Evolutionary conservation across 2,329 filamentous ascomycete genomes (phyloP).

Genomic region (Graphiopsis chlorocephala): DNA sequence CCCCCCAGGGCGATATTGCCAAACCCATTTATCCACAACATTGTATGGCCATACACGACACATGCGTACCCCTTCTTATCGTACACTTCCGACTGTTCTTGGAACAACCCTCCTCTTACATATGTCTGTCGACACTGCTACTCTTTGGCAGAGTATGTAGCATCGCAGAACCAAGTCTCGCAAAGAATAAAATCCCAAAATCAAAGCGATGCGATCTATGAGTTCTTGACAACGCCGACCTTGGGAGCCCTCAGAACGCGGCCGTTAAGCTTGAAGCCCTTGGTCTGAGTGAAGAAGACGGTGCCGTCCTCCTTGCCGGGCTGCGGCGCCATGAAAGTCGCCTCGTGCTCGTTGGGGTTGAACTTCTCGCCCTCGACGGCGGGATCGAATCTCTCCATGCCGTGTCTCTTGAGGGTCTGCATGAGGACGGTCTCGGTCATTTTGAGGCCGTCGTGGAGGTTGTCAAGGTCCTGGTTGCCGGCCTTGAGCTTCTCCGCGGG

Average conservation of each 20-base stretch:
- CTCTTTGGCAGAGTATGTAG: background rate
- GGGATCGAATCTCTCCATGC: conserved; percentile 84
- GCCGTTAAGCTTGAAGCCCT: conserved; percentile 92
- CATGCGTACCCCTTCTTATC: background rate
- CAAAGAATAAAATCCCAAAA: background rate
- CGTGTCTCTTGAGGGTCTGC: conserved; percentile 87
- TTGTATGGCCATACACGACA: conserved; percentile 4
- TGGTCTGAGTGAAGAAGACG: conserved; percentile 90
- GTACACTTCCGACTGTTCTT: background rate
- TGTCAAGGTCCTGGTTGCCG: conserved; percentile 68
- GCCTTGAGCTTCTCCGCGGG: conserved; percentile 67
- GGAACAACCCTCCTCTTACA: background rate
- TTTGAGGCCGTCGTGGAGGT: conserved; percentile 83
- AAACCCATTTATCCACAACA: background rate
- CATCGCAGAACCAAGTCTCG: background rate
- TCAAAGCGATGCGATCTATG: background rate
- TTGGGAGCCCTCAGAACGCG: conserved; percentile 86
- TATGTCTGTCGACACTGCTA: background rate
- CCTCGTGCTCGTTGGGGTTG: conserved; percentile 95
- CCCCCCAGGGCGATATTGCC: background rate
- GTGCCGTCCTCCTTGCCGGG: conserved; percentile 84
- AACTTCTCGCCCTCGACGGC: conserved; percentile 72
- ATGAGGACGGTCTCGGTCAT: conserved; percentile 93
- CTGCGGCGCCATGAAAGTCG: conserved; percentile 88
- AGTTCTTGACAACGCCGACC: conserved; percentile 91